Conservation (phyloP, 768 basidiomycete species). For the Cytidiella melzeri region DNA sequence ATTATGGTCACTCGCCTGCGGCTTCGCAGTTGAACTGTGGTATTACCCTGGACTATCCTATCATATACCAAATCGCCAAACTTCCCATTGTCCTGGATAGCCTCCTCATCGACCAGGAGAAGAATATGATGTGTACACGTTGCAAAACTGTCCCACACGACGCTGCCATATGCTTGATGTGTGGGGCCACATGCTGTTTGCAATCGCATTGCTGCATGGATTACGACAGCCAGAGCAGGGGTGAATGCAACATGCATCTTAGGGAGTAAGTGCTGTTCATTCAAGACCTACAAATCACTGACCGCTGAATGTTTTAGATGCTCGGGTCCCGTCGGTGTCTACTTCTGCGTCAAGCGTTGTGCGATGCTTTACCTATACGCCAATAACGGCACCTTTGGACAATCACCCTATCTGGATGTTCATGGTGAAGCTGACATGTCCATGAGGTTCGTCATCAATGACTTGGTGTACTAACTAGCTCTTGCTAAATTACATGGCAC, state of each 20-base stretch:
- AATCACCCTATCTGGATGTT: slow-evolving; percentile 87
- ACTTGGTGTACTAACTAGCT: background rate
- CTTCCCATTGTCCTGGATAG: slow-evolving; percentile 81
- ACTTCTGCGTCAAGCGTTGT: slow-evolving; percentile 89
- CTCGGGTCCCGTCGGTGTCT: slow-evolving; percentile 83
- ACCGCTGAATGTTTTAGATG: slow-evolving; percentile 47
- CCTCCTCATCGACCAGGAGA: slow-evolving; percentile 70
- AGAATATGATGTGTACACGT: slow-evolving; percentile 63
- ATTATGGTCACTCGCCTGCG: slow-evolving; percentile 78
- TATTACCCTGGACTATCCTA: slow-evolving; percentile 76
- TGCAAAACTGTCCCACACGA: slow-evolving; percentile 79
- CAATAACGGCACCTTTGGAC: slow-evolving; percentile 81
- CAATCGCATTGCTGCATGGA: slow-evolving; percentile 91
- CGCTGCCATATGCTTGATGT: slow-evolving; percentile 88
- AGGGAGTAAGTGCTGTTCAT: slow-evolving; percentile 92
- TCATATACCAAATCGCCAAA: slow-evolving; percentile 73
- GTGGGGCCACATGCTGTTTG: slow-evolving; percentile 83
- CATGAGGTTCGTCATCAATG: slow-evolving; percentile 71
- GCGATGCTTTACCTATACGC: slow-evolving; percentile 85
- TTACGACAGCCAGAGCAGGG: slow-evolving; percentile 53
- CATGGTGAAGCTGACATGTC: slow-evolving; percentile 93
- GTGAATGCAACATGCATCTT: slow-evolving; percentile 95
- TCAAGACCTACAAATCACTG: background rate
- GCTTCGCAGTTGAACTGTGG: slow-evolving; percentile 76
- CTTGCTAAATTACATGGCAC: background rate